Base-by-base conservation (phyloP, 73 alveolate genomes). In the Paramecium primaurelia region DNA sequence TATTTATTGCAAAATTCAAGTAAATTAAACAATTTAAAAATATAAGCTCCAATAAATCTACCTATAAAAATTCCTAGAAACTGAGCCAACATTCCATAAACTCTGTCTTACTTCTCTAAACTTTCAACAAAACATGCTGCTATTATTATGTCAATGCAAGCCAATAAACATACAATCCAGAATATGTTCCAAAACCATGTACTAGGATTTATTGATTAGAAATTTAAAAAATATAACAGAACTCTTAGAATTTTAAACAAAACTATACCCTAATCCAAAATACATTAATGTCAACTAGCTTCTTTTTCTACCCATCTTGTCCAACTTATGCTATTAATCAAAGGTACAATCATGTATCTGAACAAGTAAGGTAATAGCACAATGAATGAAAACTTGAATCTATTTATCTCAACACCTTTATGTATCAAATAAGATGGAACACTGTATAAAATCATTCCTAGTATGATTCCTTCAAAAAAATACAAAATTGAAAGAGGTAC, bases 41-140 rank as follows among this genome's bases (percentile, higher is more conserved):
- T 44, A n/a, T 80, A 80, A 2, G 91, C 71, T 22, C 91, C 91
- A 40, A 49, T 80, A 36, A 80, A 80, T 44, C 77, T 77, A 10
- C 91, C 91, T 6, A 80, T 42, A 26, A 80, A 38, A 18, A 42
- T 45, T 8, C 91, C 91, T 32, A 80, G 44, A 80, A 32, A 80
- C 45, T 80, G 58, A 25, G 73, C 71, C 58, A 80, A 80, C 30
- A 77, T 58, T 47, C 77, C 91, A 37, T 75, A 42, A 38, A 69
- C 88, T 75, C 47, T 75, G 18, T 42, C 60, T 25, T 75, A 22
- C 36, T 34, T 30, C 4, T 42, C 36, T 26, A 80, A 44, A 45
- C 49, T 42, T 47, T 80, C 91, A 11, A 47, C 91, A 12, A 80
- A 32, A 49, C 71, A 80, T 11, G 91, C 71, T 20, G 47, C 71